A percentile compares a stretch with the other conserved stretches of the same genome.
These are phyloP conservation scores for Polygonum maritimum DNA, from an alignment of 148 eudicot genomes.

Conservation along the genomic window DNA sequence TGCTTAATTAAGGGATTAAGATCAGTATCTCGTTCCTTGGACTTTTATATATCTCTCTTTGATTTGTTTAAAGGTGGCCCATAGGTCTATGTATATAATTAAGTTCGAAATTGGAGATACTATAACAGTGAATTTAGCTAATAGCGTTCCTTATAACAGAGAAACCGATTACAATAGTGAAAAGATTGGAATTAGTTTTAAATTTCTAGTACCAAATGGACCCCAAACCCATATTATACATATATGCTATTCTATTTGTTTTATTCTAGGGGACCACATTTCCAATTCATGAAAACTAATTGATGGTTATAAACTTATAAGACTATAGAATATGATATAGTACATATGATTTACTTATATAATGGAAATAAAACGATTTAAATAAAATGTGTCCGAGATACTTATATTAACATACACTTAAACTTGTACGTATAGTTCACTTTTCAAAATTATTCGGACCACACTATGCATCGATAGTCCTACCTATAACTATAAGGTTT, in stretches of 20 bases:
- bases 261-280: conserved; percentile 5
- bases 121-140: too few species aligned
- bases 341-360: background rate
- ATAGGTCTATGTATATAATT: background rate
- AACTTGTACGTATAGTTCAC: background rate
- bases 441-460: background rate
- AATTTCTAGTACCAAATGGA: background rate
- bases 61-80: background rate
- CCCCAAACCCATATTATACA: background rate
- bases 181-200: background rate
- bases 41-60: background rate
- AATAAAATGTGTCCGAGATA: background rate
- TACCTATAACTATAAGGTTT: conserved; percentile 4
- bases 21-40: conserved; percentile 1
- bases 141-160: too few species aligned
- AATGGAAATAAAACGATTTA: background rate
- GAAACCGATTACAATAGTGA: background rate
- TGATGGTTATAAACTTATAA: background rate
- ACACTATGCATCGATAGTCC: conserved; percentile 1
- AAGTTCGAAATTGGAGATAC: background rate
- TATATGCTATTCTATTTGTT: background rate
- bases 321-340: background rate
- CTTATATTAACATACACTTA: background rate
- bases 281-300: background rate
- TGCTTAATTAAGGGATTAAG: conserved; percentile 1